phyloP scores from a whole-genome alignment of 768 basidiomycete species.

The Obba rivulosa region DNA sequence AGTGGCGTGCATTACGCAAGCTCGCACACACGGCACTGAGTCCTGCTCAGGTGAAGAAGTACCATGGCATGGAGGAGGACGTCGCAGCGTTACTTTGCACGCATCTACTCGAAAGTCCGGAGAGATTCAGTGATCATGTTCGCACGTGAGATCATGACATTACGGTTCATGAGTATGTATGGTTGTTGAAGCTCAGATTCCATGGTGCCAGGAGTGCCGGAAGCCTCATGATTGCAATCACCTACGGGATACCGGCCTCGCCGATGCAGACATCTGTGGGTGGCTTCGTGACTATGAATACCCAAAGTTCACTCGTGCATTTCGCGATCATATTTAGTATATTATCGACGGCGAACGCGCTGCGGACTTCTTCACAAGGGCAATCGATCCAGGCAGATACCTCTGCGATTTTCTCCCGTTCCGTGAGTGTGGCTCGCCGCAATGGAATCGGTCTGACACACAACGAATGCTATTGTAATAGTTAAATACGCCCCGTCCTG shows the following conservation, averaged over 20 bases:
- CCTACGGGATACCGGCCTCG: conserved; percentile 4
- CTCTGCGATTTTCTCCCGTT: conserved; percentile 26
- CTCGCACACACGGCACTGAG: conserved; percentile 27
- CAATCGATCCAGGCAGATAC: conserved; percentile 34
- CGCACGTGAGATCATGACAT: neutral
- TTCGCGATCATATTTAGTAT: conserved; percentile 27
- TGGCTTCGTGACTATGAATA: too few species aligned
- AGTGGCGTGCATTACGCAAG: conserved; percentile 22
- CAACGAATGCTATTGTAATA: conserved; percentile 7
- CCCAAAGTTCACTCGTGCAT: neutral
- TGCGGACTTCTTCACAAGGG: conserved; percentile 24
- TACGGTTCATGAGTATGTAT: neutral
- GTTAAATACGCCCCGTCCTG: conserved; percentile 19
- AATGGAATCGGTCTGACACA: neutral
- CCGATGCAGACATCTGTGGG: conserved; percentile 5
- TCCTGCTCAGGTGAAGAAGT: conserved; percentile 26
- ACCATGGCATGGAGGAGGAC: conserved; percentile 26
- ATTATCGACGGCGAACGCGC: conserved; percentile 35
- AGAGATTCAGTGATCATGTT: conserved; percentile 7
- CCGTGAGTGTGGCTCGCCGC: conserved; percentile 1
- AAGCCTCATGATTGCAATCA: conserved; percentile 6
- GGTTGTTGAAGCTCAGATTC: neutral
- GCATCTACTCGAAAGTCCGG: conserved; percentile 2
- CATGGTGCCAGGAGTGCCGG: neutral
- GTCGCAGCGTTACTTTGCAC: conserved; percentile 15